Percentiles rank a stretch among this genome's conserved stretches.
phyloP scores from a whole-genome alignment of 441 rosid species.

The Omphalea diandra region DNA sequence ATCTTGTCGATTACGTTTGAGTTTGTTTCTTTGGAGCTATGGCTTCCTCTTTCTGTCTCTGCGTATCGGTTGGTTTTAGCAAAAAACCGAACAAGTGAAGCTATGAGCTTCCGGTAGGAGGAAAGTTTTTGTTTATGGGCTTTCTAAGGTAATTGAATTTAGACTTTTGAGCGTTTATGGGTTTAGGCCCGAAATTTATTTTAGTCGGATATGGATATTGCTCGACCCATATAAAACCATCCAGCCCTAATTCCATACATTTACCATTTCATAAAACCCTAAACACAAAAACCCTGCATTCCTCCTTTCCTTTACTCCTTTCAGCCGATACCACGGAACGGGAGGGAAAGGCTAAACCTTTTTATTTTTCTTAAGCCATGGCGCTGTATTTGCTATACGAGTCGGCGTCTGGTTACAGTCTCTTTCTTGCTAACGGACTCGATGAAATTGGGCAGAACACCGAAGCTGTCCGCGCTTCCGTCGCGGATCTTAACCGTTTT shows the following conservation, averaged over 20 bases:
- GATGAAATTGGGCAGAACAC: constrained; percentile 94
- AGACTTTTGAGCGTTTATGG: background rate
- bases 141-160: background rate
- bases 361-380: constrained; percentile 36
- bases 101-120: too few species aligned
- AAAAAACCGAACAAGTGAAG: too few species aligned
- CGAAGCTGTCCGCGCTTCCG: constrained; percentile 80
- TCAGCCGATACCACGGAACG: constrained; percentile 8
- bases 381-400: constrained; percentile 67
- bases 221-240: background rate
- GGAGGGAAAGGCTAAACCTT: background rate
- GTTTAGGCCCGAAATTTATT: background rate
- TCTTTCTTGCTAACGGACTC: constrained; percentile 68
- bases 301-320: background rate
- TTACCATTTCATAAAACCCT: constrained; percentile 20
- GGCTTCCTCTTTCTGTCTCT: background rate
- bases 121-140: too few species aligned
- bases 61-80: too few species aligned
- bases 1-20: background rate
- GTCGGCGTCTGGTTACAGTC: constrained; percentile 69
- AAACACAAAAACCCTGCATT: background rate
- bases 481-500: constrained; percentile 76
- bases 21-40: background rate
- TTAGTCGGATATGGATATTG: background rate
- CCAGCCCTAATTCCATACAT: background rate